Evolutionary conservation across 176 grass and related monocot species (phyloP), one percentile per base, ranked within the genome.

Genomic region (Aegilops speltoides): DNA sequence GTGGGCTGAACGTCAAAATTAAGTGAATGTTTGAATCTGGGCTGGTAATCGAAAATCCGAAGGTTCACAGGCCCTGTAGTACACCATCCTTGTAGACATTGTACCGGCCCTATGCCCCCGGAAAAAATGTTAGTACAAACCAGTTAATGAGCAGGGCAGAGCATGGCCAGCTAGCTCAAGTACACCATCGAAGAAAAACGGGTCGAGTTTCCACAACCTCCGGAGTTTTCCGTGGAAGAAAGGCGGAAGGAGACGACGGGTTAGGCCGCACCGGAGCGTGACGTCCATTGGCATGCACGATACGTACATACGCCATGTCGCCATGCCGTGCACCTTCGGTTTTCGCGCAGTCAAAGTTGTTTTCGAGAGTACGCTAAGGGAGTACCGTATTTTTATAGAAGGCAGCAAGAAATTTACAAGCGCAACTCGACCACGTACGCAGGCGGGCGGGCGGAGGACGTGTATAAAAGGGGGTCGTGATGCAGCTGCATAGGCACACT

Each of bases 381-480:
- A n/a, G n/a, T n/a, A n/a, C n/a, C n/a, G n/a, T n/a, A n/a, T n/a
- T n/a, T n/a, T n/a, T n/a, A n/a, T n/a, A n/a, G n/a, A n/a, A n/a
- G n/a, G n/a, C n/a, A n/a, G n/a, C n/a, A n/a, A n/a, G n/a, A n/a
- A n/a, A n/a, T n/a, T n/a, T n/a, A n/a, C n/a, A n/a, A n/a, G n/a
- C 83, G 73, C 50, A 25, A 50, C 36, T 15, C 9, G 40, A 22
- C 64, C 48, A 45, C 6, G n/a, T 32, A 73, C 7, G n/a, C 41
- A 83, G 29, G 34, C 64, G 10, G 29, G 34, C 64, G 10, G 43
- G 45, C 61, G 2, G n/a, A 71, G 77, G 33, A 52, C 38, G 5
- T 67, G n/a, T 84, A 84, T 91, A 91, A 76, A 91, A 48, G 15
- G 17, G 31, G 60, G 29, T 2, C 28, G 0, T 73, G 7, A 1